These are phyloP conservation scores for Brassica nigra DNA, from an alignment of 345 rosid species.

Conservation along the genomic window DNA sequence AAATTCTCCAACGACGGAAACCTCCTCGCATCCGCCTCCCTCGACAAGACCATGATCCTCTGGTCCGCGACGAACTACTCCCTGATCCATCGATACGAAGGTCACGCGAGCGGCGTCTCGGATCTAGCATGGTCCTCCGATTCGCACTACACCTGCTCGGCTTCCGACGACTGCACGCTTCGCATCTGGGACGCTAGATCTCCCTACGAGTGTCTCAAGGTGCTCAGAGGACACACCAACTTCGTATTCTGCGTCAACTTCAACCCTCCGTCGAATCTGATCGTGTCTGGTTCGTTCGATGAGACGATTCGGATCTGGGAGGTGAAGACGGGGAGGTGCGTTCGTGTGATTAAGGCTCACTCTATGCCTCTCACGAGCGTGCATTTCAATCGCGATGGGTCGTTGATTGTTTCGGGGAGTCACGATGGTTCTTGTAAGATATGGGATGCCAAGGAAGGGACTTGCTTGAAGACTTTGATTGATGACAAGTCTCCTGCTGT, in stretches of 20 bases:
- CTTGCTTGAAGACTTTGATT: conserved; percentile 76
- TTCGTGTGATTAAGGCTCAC: conserved; percentile 67
- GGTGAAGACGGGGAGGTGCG: conserved; percentile 80
- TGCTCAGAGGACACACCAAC: conserved; percentile 74
- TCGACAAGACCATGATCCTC: conserved; percentile 77
- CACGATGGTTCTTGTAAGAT: conserved; percentile 91
- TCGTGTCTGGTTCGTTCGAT: conserved; percentile 85
- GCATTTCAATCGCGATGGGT: conserved; percentile 89
- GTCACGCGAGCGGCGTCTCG: conserved; percentile 77
- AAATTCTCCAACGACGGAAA: conserved; percentile 89
- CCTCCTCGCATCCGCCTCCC: conserved; percentile 84
- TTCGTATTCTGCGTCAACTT: conserved; percentile 91
- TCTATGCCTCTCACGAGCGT: conserved; percentile 79
- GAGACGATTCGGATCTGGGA: conserved; percentile 94
- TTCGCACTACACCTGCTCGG: conserved; percentile 94
- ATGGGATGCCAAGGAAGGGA: conserved; percentile 82
- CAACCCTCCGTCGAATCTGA: conserved; percentile 80
- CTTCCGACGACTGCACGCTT: conserved; percentile 86
- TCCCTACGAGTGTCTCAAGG: conserved; percentile 83
- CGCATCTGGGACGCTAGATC: conserved; percentile 94
- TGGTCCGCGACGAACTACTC: conserved; percentile 69
- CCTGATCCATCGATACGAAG: conserved; percentile 63
- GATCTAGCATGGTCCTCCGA: conserved; percentile 97
- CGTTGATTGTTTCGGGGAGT: conserved; percentile 87
- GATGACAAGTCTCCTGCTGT: conserved; percentile 73